phyloP scores from a whole-genome alignment of 192 early-diverging fungal genomes.

The Backusella parvicylindrica region DNA sequence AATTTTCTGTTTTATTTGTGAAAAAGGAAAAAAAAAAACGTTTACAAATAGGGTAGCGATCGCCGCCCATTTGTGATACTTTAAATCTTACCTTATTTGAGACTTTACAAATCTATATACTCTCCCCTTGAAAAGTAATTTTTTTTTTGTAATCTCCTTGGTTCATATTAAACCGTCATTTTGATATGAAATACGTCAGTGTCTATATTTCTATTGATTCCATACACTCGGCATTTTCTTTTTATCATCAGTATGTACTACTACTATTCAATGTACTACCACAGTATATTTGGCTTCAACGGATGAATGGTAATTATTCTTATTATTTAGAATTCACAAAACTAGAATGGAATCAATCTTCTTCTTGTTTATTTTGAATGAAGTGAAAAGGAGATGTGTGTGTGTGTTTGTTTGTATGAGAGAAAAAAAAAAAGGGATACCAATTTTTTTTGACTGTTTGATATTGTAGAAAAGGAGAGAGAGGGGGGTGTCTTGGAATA shows the following conservation, averaged over 20 bases:
- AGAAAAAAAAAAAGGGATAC: too few relatives aligned
- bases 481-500: too few relatives aligned
- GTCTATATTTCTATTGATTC: background rate
- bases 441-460: too few relatives aligned
- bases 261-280: background rate
- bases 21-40: background rate
- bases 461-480: too few relatives aligned
- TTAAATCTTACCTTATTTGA: background rate
- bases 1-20: background rate
- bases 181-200: conserved; percentile 2
- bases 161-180: background rate
- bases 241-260: background rate
- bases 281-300: background rate
- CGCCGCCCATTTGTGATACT: background rate
- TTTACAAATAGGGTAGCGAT: background rate
- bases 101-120: background rate
- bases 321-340: too few relatives aligned
- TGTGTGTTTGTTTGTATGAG: too few relatives aligned
- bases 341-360: background rate
- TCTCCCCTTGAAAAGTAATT: background rate
- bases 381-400: background rate
- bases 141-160: background rate
- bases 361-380: background rate
- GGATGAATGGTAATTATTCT: background rate
- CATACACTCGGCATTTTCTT: background rate